A percentile compares a stretch with the other conserved stretches of the same genome.
phyloP scores from a whole-genome alignment of 1,139 yeast genomes.

The Magnusiomyces suaveolens region DNA sequence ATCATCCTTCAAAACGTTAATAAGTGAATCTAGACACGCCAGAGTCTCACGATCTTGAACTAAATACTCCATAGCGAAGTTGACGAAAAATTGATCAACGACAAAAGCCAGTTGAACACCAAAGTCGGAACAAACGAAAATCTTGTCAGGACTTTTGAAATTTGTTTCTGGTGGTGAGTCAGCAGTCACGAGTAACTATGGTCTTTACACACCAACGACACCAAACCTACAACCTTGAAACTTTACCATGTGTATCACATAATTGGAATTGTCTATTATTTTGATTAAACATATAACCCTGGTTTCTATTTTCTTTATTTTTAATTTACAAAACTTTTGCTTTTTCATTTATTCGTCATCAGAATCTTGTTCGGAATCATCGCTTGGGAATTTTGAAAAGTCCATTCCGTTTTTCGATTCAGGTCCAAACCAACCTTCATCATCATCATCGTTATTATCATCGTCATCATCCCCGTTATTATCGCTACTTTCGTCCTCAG shows the following conservation, averaged over 20 bases:
- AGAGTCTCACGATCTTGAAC: background rate
- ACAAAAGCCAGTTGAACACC: too few species aligned
- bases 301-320: background rate
- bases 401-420: conserved; percentile 24
- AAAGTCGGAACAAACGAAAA: too few species aligned
- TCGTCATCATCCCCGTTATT: conserved; percentile 20
- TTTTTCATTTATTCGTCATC: conserved; percentile 16
- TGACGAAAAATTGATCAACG: too few species aligned
- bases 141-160: too few species aligned
- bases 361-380: conserved; percentile 18
- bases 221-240: too few species aligned
- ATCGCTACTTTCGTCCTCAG: conserved; percentile 13
- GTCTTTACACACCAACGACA: too few species aligned
- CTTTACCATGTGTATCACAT: too few species aligned
- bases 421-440: conserved; percentile 41
- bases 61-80: background rate
- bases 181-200: too few species aligned
- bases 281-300: background rate
- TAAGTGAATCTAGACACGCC: background rate
- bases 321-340: too few species aligned
- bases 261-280: background rate
- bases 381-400: conserved; percentile 10
- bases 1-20: background rate
- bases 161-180: too few species aligned
- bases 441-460: conserved; percentile 23